Evolutionary conservation across 495 filamentous ascomycete genomes (phyloP).

Genomic region (Neurospora sp.): DNA sequence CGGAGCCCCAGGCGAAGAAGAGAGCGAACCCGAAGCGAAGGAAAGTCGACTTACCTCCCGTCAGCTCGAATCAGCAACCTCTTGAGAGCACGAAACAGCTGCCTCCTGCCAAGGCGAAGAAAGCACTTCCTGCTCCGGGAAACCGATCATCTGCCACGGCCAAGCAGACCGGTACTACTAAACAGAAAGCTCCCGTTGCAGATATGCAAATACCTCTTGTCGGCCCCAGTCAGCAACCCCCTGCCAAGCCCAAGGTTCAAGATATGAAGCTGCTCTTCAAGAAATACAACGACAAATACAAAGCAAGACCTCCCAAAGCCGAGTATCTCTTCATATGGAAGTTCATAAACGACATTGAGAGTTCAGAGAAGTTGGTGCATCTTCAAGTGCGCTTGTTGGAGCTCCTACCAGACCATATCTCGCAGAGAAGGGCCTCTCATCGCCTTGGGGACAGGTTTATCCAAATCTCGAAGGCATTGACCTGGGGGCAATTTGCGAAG

Average conservation of each 20-base stretch:
- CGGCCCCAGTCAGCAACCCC: background rate
- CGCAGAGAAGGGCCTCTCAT: background rate
- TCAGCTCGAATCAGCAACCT: background rate
- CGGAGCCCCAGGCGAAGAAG: background rate
- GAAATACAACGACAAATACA: slow-evolving; percentile 11
- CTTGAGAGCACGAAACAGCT: background rate
- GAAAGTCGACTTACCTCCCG: background rate
- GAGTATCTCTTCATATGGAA: slow-evolving; percentile 18
- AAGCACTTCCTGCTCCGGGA: background rate
- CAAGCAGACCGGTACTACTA: background rate
- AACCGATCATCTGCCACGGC: background rate
- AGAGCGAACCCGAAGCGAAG: background rate
- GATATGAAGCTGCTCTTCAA: slow-evolving; percentile 10
- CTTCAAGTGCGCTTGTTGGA: slow-evolving; percentile 13
- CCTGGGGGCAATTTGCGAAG: slow-evolving; percentile 14
- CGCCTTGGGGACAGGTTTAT: background rate
- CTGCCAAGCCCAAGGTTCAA: background rate
- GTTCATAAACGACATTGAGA: slow-evolving; percentile 14
- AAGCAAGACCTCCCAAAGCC: slow-evolving; percentile 7
- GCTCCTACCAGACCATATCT: slow-evolving; percentile 7
- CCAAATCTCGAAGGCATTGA: slow-evolving; percentile 8
- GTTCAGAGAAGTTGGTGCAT: slow-evolving; percentile 9
- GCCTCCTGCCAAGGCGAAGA: background rate
- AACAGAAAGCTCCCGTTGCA: background rate
- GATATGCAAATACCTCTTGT: background rate